Evolutionary conservation across 768 basidiomycete genomes (phyloP), one percentile per base, ranked within the genome.

Genomic region (Mycena maculata): DNA sequence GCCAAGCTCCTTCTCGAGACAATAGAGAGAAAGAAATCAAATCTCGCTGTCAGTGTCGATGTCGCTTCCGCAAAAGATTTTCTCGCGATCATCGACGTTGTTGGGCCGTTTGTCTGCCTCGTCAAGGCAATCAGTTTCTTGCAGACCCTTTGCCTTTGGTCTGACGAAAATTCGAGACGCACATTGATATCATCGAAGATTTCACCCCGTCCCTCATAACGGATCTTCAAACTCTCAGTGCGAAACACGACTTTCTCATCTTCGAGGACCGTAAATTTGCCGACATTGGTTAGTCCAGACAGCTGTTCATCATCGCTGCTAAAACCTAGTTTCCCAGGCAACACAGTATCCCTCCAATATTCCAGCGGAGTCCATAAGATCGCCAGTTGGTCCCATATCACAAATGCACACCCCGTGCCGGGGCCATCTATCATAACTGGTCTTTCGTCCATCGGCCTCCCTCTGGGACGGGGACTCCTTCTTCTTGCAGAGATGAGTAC

Each of bases 241-340:
- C 79, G 49, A 91, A 92, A 76, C 89, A 98, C 69, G 94, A 98
- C 74, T 99, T 99, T 81, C 78, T 97, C 57, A 96, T 98, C 72
- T 99, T 99, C 72, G 98, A 99, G 81, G 98, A 99, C 82, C 86
- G 98, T 70, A 99, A 99, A 79, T 99, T 99, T 74, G 97, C 98
- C 5, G 98, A 99, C 78, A 99, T 99, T 57, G 97, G 97, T 96
- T 68, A 73, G 86, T 72, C 16, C 65, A 10, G 18, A 16, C 4
- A 25, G 57, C 11, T 3, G 55, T 11, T 63, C 66, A 52, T n/a
- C 53, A 36, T 36, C 18, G n/a, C 28, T 49, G 38, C 55, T 63
- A 58, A 76, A 52, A 16, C 15, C 9, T 18, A 16, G n/a, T 33
- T 18, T 59, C 13, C 36, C 69, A 99, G 98, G 98, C 47, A 98